Evolutionary conservation across 768 basidiomycete genomes (phyloP).

Genomic region (Amanita fuliginea): DNA sequence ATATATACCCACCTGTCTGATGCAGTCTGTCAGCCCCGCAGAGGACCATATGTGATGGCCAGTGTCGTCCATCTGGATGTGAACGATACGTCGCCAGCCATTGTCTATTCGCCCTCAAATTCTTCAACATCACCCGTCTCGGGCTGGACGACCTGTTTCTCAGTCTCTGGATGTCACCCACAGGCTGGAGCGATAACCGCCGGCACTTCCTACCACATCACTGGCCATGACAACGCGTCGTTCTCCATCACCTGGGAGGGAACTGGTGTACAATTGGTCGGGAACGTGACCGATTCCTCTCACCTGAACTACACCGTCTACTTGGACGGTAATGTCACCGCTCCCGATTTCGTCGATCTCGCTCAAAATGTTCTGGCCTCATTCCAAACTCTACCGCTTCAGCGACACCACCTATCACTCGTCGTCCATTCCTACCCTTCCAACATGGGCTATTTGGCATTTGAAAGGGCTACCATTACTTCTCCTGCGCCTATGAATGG

Average conservation of each 20-base stretch:
- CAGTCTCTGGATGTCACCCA: conserved; percentile 28
- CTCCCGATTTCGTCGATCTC: conserved; percentile 15
- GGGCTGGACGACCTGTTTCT: conserved; percentile 65
- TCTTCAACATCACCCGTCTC: conserved; percentile 35
- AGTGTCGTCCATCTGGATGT: conserved; percentile 30
- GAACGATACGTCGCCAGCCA: conserved; percentile 56
- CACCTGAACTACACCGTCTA: conserved; percentile 26
- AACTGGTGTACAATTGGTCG: conserved; percentile 50
- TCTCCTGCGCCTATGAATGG: conserved; percentile 19
- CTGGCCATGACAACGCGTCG: conserved; percentile 46
- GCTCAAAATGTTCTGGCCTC: conserved; percentile 35
- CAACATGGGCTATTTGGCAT: conserved; percentile 21
- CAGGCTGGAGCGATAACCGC: conserved; percentile 31
- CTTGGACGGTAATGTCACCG: conserved; percentile 35
- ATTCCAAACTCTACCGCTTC: conserved; percentile 33
- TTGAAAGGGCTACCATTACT: conserved; percentile 46
- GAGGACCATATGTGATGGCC: neutral
- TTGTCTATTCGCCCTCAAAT: conserved; percentile 52
- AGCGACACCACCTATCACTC: conserved; percentile 44
- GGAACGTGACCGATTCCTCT: conserved; percentile 31
- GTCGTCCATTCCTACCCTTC: conserved; percentile 9
- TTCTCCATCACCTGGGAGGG: conserved; percentile 53
- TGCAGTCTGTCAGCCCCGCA: neutral
- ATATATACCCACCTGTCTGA: neutral
- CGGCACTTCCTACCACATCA: conserved; percentile 53